Evolutionary conservation across 75 land plant genomes (phyloP).

Genomic region (Cupressus sempervirens): DNA sequence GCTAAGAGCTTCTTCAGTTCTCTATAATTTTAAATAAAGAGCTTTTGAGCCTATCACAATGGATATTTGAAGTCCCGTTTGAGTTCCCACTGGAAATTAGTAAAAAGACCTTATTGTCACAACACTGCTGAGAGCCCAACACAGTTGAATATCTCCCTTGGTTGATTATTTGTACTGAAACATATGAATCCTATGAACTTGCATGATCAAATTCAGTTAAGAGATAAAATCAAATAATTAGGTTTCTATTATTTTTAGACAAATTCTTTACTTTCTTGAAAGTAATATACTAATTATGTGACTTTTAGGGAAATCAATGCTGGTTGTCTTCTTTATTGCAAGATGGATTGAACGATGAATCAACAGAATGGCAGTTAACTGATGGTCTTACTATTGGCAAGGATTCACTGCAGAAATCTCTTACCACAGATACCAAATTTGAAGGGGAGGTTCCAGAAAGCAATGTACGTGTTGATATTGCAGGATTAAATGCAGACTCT

Average conservation of each 20-base stretch:
- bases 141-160: background rate
- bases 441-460: slow-evolving; percentile 8
- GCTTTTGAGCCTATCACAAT: background rate
- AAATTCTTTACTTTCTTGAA: background rate
- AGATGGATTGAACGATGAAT: slow-evolving; percentile 1
- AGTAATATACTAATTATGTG: background rate
- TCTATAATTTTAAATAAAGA: background rate
- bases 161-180: background rate
- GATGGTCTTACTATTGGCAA: slow-evolving; percentile 19
- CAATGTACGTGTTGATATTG: background rate
- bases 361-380: slow-evolving; percentile 17
- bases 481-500: background rate
- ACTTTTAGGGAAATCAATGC: background rate
- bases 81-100: background rate
- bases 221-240: background rate
- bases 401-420: background rate
- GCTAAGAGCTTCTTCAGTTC: background rate
- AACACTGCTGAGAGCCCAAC: background rate
- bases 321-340: slow-evolving; percentile 1
- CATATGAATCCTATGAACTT: background rate
- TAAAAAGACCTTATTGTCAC: background rate
- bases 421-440: background rate
- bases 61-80: background rate
- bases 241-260: background rate
- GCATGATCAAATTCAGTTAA: background rate